Percentiles rank a stretch among this genome's conserved stretches.
Conservation (phyloP, 164 flowering plant species). For the Magnolia sinica region DNA sequence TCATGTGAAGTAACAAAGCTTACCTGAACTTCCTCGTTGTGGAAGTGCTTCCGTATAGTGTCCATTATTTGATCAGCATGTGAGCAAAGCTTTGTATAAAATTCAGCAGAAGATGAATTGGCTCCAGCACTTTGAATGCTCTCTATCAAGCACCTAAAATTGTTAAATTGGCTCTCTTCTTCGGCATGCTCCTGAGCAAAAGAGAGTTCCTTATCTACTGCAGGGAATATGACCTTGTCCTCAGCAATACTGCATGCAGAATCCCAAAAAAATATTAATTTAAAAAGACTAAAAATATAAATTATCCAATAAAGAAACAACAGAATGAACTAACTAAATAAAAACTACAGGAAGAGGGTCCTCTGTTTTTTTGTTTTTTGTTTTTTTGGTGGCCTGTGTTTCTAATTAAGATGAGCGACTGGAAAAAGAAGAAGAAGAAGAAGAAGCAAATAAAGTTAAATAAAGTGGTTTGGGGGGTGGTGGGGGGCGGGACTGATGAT, state of each 20-base stretch:
- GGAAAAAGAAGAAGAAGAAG: too few relatives aligned
- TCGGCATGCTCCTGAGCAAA: slow-evolving; percentile 88
- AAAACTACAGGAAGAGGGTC: background rate
- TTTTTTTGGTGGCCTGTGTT: too few relatives aligned
- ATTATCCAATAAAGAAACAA: background rate
- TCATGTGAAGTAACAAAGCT: slow-evolving; percentile 10
- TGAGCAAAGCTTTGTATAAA: slow-evolving; percentile 61
- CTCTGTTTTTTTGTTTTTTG: background rate
- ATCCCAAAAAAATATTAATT: slow-evolving; percentile 10
- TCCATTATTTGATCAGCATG: slow-evolving; percentile 87
- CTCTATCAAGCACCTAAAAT: slow-evolving; percentile 77
- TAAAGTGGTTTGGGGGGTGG: too few relatives aligned
- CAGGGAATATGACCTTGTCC: slow-evolving; percentile 94
- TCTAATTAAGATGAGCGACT: too few relatives aligned
- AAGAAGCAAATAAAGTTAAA: too few relatives aligned
- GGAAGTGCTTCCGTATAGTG: slow-evolving; percentile 73
- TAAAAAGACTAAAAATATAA: background rate
- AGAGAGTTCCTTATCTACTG: slow-evolving; percentile 78
- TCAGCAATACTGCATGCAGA: slow-evolving; percentile 84
- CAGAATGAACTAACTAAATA: background rate
- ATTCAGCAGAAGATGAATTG: slow-evolving; percentile 60
- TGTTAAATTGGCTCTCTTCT: slow-evolving; percentile 78
- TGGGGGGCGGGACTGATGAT: too few relatives aligned
- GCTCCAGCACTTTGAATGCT: slow-evolving; percentile 74
- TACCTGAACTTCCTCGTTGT: slow-evolving; percentile 84